Percentiles rank a stretch among this genome's conserved stretches.
Conservation (phyloP, 305 asterid species). For the Euphrasia arctica region DNA sequence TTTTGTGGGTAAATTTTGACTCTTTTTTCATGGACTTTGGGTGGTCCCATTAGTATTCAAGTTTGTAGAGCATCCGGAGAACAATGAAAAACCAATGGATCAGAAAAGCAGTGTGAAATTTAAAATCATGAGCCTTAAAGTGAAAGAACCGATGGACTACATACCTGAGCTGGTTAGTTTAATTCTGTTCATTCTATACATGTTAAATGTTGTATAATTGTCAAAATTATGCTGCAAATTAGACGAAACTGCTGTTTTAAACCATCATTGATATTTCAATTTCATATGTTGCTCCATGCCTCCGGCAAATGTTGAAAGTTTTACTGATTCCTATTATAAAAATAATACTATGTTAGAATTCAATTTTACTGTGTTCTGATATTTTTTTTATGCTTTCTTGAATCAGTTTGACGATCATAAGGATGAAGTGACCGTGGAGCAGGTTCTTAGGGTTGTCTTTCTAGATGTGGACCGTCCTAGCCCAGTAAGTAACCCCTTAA, state of each 20-base stretch:
- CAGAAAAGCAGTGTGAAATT: constrained; percentile 90
- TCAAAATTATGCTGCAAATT: too few relatives aligned
- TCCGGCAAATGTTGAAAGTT: too few relatives aligned
- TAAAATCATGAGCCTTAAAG: constrained; percentile 93
- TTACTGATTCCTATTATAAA: too few relatives aligned
- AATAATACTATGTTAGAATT: too few relatives aligned
- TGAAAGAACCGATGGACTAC: constrained; percentile 83
- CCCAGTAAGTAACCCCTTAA: constrained; percentile 52
- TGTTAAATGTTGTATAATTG: too few relatives aligned
- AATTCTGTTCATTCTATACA: background rate
- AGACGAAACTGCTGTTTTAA: too few relatives aligned
- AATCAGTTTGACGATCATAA: constrained; percentile 84
- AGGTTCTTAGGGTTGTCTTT: constrained; percentile 80
- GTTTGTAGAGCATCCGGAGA: constrained; percentile 94
- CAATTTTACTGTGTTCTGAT: constrained; percentile 15
- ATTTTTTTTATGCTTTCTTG: constrained; percentile 20
- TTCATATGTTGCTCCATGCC: too few relatives aligned
- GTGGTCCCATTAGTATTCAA: constrained; percentile 61
- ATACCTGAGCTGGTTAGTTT: constrained; percentile 74
- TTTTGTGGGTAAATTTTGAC: constrained; percentile 6
- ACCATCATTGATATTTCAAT: too few relatives aligned
- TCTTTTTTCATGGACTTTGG: too few relatives aligned
- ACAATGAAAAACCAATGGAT: constrained; percentile 84
- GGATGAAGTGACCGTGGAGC: constrained; percentile 89
- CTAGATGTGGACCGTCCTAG: constrained; percentile 77